Base-by-base conservation (phyloP, 2,329 filamentous ascomycete species). In the Cordyceps farinosa region DNA sequence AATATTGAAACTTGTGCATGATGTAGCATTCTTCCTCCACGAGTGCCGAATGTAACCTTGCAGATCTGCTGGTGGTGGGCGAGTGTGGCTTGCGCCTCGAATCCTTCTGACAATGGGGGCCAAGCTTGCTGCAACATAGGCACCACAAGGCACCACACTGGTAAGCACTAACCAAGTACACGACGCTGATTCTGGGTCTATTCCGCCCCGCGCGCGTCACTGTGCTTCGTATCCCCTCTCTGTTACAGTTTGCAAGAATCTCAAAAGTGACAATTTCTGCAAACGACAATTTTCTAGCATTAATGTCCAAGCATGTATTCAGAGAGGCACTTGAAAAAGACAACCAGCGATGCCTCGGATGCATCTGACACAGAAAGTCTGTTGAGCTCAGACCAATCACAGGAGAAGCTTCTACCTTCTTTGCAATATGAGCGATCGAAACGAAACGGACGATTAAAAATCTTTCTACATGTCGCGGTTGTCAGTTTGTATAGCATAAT, bases 11-110 rank as follows among this genome's bases (percentile, higher is more conserved):
- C 9, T 45, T 47, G 10, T 6, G 9, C 15, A 27, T 29, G 8
- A 34, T n/a, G 5, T 29, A 22, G 36, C 15, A 64, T 11, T 9
- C n/a, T 27, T 47, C 38, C 3, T 32, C 17, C 30, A 55, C 29
- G 42, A 53, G 27, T 51, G 27, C 29, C 61, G 34, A 30, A 63
- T 63, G 61, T 63, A 63, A 63, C 61, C 53, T 63, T 63, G 22
- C 61, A 63, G 29, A 48, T 42, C 44, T 48, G 11, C 30, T 40
- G 50, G 60, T 7, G 15, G 57, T 40, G 2, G 10, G 17, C 22
- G 22, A 51, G 42, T 34, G 47, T 52, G 57, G 57, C 48, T 40
- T 30, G 27, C 38, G 47, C 61, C 52, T 22, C 40, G 34, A 38
- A 54, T 52, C 22, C 55, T 59, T 36, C 29, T 30, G 29, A 29